Conservation (phyloP, 352 stramenopile genomes). For the Pythium monospermum region DNA sequence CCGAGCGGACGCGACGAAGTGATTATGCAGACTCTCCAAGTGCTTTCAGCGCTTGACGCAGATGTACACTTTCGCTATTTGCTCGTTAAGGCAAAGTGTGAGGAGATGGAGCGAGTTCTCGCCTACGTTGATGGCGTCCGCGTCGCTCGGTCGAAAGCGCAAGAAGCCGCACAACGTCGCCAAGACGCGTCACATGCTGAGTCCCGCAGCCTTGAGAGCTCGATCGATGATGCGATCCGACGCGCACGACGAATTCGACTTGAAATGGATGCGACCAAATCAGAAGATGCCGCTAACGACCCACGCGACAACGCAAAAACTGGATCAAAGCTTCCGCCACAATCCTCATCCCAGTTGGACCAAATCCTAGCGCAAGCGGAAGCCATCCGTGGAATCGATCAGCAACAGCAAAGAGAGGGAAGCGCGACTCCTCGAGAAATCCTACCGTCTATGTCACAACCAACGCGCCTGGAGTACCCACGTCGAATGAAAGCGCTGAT, state of each 20-base stretch:
- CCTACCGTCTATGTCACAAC: too few relatives aligned
- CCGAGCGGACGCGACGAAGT: too few relatives aligned
- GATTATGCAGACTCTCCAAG: too few relatives aligned
- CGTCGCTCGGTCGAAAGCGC: neutral
- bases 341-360: too few relatives aligned
- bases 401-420: neutral
- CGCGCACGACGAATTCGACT: slow-evolving; percentile 29
- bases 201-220: slow-evolving; percentile 29
- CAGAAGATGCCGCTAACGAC: neutral
- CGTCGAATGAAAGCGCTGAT: slow-evolving; percentile 41
- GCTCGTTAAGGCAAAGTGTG: slow-evolving; percentile 31
- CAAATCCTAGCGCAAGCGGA: slow-evolving; percentile 12
- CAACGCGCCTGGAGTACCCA: slow-evolving; percentile 36
- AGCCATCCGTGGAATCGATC: slow-evolving; percentile 6
- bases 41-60: slow-evolving; percentile 20
- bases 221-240: slow-evolving; percentile 42
- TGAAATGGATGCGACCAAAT: slow-evolving; percentile 10
- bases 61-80: slow-evolving; percentile 34
- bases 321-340: too few relatives aligned
- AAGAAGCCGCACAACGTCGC: slow-evolving; percentile 8
- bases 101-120: slow-evolving; percentile 30
- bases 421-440: neutral
- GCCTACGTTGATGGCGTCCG: slow-evolving; percentile 14
- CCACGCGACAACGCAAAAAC: too few relatives aligned
- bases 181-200: slow-evolving; percentile 13